A percentile compares a stretch with the other conserved stretches of the same genome.
These are phyloP conservation scores for Taphrina pruni DNA, from an alignment of 1,139 yeast genomes.

Conservation along the genomic window DNA sequence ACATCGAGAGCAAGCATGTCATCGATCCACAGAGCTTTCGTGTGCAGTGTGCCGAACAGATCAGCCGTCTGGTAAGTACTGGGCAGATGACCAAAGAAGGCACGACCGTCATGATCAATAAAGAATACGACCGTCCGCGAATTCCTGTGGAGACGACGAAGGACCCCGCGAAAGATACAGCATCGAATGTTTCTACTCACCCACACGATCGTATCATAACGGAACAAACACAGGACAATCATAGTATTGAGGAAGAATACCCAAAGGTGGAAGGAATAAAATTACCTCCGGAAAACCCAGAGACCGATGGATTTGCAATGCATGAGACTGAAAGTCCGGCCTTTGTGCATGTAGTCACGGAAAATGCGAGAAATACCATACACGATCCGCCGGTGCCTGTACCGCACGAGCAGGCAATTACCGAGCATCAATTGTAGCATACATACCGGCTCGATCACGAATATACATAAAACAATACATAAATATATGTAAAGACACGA, in stretches of 20 bases:
- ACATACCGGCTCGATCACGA: not conserved
- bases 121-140: not conserved
- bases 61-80: not conserved
- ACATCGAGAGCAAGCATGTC: constrained; percentile 21
- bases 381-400: not conserved
- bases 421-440: not conserved
- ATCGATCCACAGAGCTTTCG: constrained; percentile 20
- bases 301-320: constrained; percentile 32
- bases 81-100: constrained; percentile 15
- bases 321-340: constrained; percentile 34
- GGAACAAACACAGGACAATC: not conserved
- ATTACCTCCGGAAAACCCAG: constrained; percentile 29
- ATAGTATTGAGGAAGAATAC: constrained; percentile 9
- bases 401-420: not conserved
- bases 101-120: constrained; percentile 5
- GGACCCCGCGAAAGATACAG: not conserved
- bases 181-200: not conserved
- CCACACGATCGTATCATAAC: too few species aligned
- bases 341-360: constrained; percentile 13
- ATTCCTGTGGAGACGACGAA: not conserved
- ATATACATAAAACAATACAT: too few species aligned
- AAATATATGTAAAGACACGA: too few species aligned
- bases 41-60: constrained; percentile 26
- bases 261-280: constrained; percentile 28
- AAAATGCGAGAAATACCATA: not conserved